Base-by-base conservation (phyloP, 2,329 filamentous ascomycete genomes). In the Alternaria dauci region DNA sequence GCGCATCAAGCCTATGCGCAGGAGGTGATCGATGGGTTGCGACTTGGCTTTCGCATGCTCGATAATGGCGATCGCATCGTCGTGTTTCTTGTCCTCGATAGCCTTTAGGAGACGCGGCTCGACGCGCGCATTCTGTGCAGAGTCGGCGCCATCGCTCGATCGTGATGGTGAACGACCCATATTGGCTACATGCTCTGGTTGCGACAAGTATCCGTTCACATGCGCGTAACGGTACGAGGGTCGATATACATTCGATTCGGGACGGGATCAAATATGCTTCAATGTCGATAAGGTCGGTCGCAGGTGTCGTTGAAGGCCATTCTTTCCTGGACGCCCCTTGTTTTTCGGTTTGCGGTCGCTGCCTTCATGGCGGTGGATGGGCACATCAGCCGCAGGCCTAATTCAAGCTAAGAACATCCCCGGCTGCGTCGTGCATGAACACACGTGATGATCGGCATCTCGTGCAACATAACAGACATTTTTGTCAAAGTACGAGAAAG, bases 141-240 rank as follows among this genome's bases (percentile, higher is more conserved):
- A 70, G n/a, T 68, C 67, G 26, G 62, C 76, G 58, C 75, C 76
- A 52, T 78, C 75, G 57, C 73, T 77, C 16, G 73, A 77, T 64
- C 73, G 74, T 28, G 75, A 77, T 30, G 72, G 75, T 51, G 75
- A 76, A 32, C 75, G 74, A 9, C 70, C 70, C 76, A 78, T 78
- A 42, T 41, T 55, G 46, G 50, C 58, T 54, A 34, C 58, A 60
- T 65, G 58, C 62, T 66, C 62, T 65, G 60, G 39, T 55, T 52
- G 25, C 18, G 26, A n/a, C 36, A 36, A 26, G 59, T 57, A 59
- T 60, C 55, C 34, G 50, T 52, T 39, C 28, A 34, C 46, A 18
- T 41, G 36, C 51, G 30, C 30, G 25, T 38, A 42, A 38, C 16
- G 51, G 38, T 56, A 39, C 36, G 12, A 42, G 32, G 36, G 54